Conservation (phyloP, 169 alveolate species). For the Plasmodium vinckei region DNA sequence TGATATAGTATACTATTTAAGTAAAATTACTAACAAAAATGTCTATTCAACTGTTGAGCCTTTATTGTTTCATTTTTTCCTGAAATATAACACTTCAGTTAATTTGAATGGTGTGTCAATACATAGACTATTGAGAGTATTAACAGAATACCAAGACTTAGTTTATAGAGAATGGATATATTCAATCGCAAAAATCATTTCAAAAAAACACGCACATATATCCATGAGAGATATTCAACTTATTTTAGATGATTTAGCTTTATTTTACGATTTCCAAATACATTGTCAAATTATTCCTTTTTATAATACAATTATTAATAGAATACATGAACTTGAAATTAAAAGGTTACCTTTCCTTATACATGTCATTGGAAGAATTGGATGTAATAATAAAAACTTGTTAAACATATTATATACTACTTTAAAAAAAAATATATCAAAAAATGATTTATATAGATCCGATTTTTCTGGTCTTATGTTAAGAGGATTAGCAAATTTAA, state of each 20-base stretch:
- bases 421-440: constrained; percentile 62
- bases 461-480: constrained; percentile 82
- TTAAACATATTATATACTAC: constrained; percentile 77
- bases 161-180: constrained; percentile 86
- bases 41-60: constrained; percentile 71
- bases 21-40: constrained; percentile 51
- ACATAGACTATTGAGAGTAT: constrained; percentile 82
- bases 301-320: constrained; percentile 77
- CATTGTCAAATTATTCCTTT: constrained; percentile 79
- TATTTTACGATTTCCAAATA: constrained; percentile 85
- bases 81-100: constrained; percentile 42
- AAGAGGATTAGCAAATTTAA: constrained; percentile 83
- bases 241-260: constrained; percentile 83
- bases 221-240: constrained; percentile 87
- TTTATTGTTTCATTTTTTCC: constrained; percentile 71
- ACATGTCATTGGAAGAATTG: constrained; percentile 84
- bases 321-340: constrained; percentile 83
- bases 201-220: constrained; percentile 81
- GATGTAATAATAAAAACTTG: constrained; percentile 80
- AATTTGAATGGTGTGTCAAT: constrained; percentile 68
- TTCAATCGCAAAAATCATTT: constrained; percentile 82
- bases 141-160: constrained; percentile 85
- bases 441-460: constrained; percentile 80
- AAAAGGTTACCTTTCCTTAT: constrained; percentile 82
- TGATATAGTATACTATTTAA: constrained; percentile 52